These are phyloP conservation scores for Limonomyces culmigenus DNA, from an alignment of 1,284 basidiomycete species.

Conservation along the genomic window DNA sequence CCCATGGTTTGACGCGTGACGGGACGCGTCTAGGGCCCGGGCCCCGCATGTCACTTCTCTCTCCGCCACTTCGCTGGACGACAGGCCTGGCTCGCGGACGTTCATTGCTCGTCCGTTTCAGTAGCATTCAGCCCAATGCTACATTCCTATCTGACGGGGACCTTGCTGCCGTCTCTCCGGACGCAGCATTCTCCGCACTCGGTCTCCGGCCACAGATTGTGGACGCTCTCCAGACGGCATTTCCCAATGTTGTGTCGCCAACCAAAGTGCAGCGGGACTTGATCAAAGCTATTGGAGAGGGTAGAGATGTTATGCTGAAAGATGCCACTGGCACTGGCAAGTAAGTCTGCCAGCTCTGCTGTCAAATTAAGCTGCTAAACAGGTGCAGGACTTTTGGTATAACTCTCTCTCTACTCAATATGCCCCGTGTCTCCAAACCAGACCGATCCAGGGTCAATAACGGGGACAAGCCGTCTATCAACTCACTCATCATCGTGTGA, in stretches of 20 bases:
- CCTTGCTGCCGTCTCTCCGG: no score
- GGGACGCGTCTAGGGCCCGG: no score
- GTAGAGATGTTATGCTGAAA: conserved; percentile 45
- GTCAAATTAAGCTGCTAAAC: not conserved
- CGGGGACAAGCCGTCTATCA: conserved; percentile 14
- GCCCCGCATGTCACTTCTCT: no score
- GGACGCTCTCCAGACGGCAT: conserved; percentile 32
- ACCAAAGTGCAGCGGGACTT: conserved; percentile 41
- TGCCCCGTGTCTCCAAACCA: conserved; percentile 17
- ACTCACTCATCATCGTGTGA: conserved; percentile 44
- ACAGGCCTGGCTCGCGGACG: no score
- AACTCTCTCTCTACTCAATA: conserved; percentile 39
- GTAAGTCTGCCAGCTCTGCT: conserved; percentile 31
- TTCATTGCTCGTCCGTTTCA: no score
- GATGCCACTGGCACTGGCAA: conserved; percentile 65
- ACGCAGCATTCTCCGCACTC: conserved; percentile 29
- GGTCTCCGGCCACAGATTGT: conserved; percentile 32
- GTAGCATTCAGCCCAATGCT: no score
- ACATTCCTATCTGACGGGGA: no score
- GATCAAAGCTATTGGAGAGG: conserved; percentile 39
- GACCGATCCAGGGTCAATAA: conserved; percentile 4
- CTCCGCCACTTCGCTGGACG: no score
- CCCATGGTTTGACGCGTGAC: no score
- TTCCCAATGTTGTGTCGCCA: conserved; percentile 40
- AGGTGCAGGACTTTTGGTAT: not conserved